Evolutionary conservation across 2,329 filamentous ascomycete species (phyloP).

Genomic region (Aspergillus nomiae): DNA sequence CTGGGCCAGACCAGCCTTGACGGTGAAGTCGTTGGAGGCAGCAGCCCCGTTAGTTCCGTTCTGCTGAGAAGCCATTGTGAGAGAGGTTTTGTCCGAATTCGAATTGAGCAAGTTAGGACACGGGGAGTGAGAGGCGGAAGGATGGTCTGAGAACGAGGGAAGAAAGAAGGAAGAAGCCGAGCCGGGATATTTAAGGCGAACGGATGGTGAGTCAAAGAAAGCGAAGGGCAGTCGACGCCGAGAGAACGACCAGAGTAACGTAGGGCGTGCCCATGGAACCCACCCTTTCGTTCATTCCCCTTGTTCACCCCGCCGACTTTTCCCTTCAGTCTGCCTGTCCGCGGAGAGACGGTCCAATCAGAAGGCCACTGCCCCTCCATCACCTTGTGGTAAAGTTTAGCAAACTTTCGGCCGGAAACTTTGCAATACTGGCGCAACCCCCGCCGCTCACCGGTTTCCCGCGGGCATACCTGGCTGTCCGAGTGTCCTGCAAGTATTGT

Average conservation of each 20-base stretch:
- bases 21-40: constrained; percentile 67
- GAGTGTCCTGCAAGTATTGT: neutral
- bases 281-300: neutral
- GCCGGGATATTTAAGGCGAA: constrained; percentile 6
- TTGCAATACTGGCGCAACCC: constrained; percentile 2
- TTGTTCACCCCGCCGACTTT: constrained; percentile 22
- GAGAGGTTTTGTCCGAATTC: neutral
- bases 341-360: constrained; percentile 18
- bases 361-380: constrained; percentile 12
- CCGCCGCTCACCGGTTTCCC: constrained; percentile 7
- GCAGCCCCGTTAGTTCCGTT: constrained; percentile 28
- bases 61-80: constrained; percentile 38
- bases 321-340: constrained; percentile 11
- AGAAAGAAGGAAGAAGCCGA: constrained; percentile 7
- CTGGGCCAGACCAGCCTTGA: constrained; percentile 93
- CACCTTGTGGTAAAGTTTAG: neutral
- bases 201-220: constrained; percentile 14
- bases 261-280: constrained; percentile 24
- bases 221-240: neutral
- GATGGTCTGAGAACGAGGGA: constrained; percentile 3
- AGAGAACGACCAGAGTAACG: neutral
- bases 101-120: constrained; percentile 4
- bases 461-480: constrained; percentile 1
- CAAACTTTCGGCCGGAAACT: constrained; percentile 4
- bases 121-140: constrained; percentile 5